Conservation (phyloP, 2,329 filamentous ascomycete species). For the Chaetomiaceae sp. region DNA sequence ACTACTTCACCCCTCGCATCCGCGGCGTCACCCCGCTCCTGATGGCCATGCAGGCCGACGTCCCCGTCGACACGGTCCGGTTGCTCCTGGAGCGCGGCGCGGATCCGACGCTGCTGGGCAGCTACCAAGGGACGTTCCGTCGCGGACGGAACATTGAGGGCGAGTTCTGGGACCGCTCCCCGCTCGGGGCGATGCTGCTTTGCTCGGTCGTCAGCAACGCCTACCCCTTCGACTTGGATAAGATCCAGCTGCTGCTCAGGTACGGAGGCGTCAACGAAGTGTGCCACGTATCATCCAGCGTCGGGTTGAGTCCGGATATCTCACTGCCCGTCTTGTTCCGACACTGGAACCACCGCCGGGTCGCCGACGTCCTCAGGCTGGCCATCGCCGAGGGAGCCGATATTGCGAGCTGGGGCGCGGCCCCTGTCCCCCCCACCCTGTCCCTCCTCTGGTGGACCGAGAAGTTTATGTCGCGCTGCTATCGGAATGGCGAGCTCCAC, state of each 20-base stretch:
- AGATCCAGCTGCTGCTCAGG: slow-evolving; percentile 7
- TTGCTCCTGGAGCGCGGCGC: slow-evolving; percentile 17
- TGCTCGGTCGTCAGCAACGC: neutral
- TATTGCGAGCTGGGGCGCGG: neutral
- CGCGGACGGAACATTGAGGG: neutral
- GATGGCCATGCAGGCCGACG: slow-evolving; percentile 12
- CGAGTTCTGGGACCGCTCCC: neutral
- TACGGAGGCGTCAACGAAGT: slow-evolving; percentile 9
- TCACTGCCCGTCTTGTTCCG: neutral
- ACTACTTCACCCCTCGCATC: too few species aligned
- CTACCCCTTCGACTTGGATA: slow-evolving; percentile 6
- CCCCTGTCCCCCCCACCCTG: slow-evolving; percentile 1
- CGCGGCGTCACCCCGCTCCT: slow-evolving; percentile 9
- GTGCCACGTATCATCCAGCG: neutral
- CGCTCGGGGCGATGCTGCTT: neutral
- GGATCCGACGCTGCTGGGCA: neutral
- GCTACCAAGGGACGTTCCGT: neutral
- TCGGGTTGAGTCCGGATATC: neutral
- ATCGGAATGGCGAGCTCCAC: neutral
- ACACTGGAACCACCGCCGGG: neutral
- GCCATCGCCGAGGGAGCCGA: slow-evolving; percentile 3
- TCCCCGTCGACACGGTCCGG: slow-evolving; percentile 16
- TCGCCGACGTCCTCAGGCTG: neutral
- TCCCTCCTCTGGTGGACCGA: slow-evolving; percentile 12
- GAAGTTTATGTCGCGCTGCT: neutral